phyloP scores from a whole-genome alignment of 441 rosid species.

The Syzygium syzygioides region DNA sequence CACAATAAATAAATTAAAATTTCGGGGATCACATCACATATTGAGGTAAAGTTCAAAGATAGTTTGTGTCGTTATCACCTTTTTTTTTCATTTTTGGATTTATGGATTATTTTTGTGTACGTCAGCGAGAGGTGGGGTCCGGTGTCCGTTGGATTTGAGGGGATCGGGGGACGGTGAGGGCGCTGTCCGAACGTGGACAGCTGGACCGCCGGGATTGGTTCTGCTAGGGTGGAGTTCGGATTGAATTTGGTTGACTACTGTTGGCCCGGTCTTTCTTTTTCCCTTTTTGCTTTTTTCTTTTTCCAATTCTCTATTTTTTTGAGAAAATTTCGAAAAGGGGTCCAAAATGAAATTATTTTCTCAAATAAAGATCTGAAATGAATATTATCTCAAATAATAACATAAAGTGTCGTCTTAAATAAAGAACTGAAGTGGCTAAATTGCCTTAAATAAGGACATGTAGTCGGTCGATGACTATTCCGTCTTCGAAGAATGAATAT shows the following conservation, averaged over 20 bases:
- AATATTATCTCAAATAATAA: no score
- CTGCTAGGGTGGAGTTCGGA: background rate
- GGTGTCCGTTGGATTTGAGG: background rate
- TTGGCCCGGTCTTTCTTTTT: background rate
- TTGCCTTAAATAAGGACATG: no score
- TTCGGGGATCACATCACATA: fast-evolving
- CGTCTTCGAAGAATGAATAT: no score
- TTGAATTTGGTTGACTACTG: background rate
- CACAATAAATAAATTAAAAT: background rate
- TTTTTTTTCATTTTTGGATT: background rate
- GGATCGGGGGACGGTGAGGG: background rate
- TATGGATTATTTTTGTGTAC: background rate
- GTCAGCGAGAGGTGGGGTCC: background rate
- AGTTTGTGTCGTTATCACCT: fast-evolving
- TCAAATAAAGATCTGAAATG: no score
- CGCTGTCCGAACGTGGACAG: background rate
- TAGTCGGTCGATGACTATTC: no score
- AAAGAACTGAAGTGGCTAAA: no score
- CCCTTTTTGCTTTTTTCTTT: background rate
- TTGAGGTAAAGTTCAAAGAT: fast-evolving
- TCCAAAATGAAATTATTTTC: no score
- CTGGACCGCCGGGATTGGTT: background rate
- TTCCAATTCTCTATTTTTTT: background rate
- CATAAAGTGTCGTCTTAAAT: no score
- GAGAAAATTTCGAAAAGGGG: background rate